phyloP scores from a whole-genome alignment of 2,329 filamentous ascomycete genomes.

The Sarocladium oryzae region DNA sequence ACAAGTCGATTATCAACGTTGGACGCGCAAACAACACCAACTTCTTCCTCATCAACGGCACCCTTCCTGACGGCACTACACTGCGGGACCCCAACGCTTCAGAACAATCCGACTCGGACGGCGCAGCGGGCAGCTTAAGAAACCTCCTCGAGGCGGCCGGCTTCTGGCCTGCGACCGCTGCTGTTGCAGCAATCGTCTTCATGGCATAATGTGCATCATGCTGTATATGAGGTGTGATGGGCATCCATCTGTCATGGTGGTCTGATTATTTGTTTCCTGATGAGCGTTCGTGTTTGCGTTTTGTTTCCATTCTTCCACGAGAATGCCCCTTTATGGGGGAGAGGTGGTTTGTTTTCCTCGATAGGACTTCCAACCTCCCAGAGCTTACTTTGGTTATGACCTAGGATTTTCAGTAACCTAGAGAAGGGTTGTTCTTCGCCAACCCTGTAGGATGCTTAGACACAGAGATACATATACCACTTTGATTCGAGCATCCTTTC shows the following conservation, averaged over 20 bases:
- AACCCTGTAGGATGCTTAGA: too few relatives aligned
- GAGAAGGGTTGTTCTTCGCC: too few relatives aligned
- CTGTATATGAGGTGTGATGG: background rate
- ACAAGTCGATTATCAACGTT: conserved; percentile 57
- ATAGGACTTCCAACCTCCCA: too few relatives aligned
- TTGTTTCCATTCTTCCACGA: background rate
- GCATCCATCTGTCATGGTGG: background rate
- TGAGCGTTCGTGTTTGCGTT: conserved; percentile 4
- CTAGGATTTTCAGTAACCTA: too few relatives aligned
- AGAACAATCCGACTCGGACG: conserved; percentile 26
- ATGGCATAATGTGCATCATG: conserved; percentile 14
- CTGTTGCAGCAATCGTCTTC: conserved; percentile 38
- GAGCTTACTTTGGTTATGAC: too few relatives aligned
- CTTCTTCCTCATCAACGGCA: conserved; percentile 70
- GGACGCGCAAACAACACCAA: conserved; percentile 52
- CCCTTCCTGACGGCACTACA: conserved; percentile 61
- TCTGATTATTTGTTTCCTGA: background rate
- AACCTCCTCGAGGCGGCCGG: conserved; percentile 33
- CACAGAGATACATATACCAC: too few relatives aligned
- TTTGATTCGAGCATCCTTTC: too few relatives aligned
- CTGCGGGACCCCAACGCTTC: conserved; percentile 36
- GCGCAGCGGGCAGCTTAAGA: conserved; percentile 25
- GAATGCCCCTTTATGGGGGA: background rate
- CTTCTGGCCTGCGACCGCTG: conserved; percentile 43
- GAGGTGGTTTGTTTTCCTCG: too few relatives aligned